Evolutionary conservation across 2,329 filamentous ascomycete species (phyloP), one percentile per base, ranked within the genome.

Genomic region (Colletotrichum musicola): DNA sequence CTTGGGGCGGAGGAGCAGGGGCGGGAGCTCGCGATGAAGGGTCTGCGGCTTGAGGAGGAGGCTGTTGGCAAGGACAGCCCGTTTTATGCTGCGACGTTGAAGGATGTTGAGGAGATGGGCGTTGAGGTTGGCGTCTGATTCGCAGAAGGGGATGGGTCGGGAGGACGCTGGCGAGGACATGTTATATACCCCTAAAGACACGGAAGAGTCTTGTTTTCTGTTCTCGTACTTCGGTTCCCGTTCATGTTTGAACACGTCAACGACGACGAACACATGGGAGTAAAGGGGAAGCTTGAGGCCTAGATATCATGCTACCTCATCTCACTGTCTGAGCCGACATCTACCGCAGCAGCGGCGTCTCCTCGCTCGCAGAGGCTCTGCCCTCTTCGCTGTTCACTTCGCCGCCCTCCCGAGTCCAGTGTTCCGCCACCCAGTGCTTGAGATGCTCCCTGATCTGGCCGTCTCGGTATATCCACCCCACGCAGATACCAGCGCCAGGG

Each of bases 391-490:
- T 20, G n/a, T 20, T 9, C 57, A 59, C 51, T n/a, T 30, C 20
- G 0, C 3, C 4, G 16, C 35, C 16, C 30, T 68, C 69, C 3
- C 59, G 30, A 2, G 54, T 10, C 47, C 53, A 42, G 22, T 50
- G 20, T 46, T 44, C 67, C 12, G 40, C 56, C 4, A 49, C 42
- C 73, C 9, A 74, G 67, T 12, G 69, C 70, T 10, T 60, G 69
- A 25, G 62, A 6, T 71, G 70, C 22, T 75, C 59, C 42, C 75
- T 73, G 22, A 81, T 75, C 68, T 79, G 74, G 59, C 73, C 74
- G 69, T 83, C 81, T 16, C 81, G 75, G 57, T 81, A 79, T 30
- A 82, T 70, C 81, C 81, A 83, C 0, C 77, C 79, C 14, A 79
- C 71, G 40, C 78, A 81, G 7, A 77, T 74, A 12, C 80, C 81